These are phyloP conservation scores for Picochlorum sp. DNA, from an alignment of 139 green algal genomes.

Conservation along the genomic window DNA sequence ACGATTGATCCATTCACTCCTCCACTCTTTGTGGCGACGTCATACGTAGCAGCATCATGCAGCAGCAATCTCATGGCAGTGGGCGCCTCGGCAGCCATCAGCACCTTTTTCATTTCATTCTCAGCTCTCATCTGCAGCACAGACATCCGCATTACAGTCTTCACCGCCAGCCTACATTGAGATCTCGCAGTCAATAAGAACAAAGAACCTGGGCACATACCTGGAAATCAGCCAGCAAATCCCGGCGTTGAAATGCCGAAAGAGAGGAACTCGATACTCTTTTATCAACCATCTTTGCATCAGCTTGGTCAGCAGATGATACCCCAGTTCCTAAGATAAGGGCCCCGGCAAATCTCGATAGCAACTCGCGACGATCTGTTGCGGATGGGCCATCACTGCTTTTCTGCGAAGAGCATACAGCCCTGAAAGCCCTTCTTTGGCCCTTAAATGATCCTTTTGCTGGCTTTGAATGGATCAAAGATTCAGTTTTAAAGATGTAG, in stretches of 20 bases:
- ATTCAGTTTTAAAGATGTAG: too few relatives aligned
- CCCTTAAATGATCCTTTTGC: too few relatives aligned
- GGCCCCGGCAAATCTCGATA: not conserved
- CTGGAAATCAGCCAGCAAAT: constrained; percentile 5
- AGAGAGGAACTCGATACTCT: not conserved
- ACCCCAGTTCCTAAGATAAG: not conserved
- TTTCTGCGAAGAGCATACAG: not conserved
- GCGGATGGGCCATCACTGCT: not conserved
- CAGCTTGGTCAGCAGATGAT: not conserved
- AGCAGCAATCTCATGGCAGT: constrained; percentile 47
- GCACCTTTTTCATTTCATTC: constrained; percentile 26
- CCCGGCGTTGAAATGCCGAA: constrained; percentile 4
- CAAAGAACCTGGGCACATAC: not conserved
- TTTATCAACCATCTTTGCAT: not conserved
- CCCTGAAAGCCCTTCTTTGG: not conserved
- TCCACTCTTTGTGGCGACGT: constrained; percentile 50
- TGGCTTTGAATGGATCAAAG: too few relatives aligned
- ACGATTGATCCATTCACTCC: constrained; percentile 67
- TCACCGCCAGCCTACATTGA: too few relatives aligned
- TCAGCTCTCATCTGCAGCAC: constrained; percentile 1
- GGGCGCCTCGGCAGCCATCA: constrained; percentile 41
- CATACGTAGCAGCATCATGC: constrained; percentile 61
- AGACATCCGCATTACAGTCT: too few relatives aligned
- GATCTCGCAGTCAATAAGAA: not conserved
- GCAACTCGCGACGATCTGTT: not conserved